phyloP scores from a whole-genome alignment of 805 yeast genomes.

The Candida methanosorbosa region DNA sequence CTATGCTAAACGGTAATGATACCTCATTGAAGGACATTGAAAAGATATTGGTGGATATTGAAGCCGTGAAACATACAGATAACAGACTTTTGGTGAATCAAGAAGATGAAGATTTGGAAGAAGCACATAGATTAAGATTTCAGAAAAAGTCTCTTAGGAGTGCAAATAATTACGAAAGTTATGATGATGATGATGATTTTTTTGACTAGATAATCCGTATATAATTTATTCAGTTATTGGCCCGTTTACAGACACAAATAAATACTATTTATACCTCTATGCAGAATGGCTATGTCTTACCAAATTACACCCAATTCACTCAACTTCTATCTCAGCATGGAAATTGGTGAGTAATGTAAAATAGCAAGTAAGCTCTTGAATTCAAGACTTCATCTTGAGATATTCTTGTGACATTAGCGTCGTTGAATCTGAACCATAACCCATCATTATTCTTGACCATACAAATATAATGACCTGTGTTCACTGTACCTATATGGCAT shows the following conservation, averaged over 20 bases:
- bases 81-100: slow-evolving; percentile 54
- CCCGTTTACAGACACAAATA: no score
- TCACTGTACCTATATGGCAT: slow-evolving; percentile 85
- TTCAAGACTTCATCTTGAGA: slow-evolving; percentile 55
- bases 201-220: slow-evolving; percentile 27
- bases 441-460: slow-evolving; percentile 64
- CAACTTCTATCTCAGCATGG: slow-evolving; percentile 4
- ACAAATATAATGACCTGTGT: slow-evolving; percentile 92
- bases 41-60: slow-evolving; percentile 53
- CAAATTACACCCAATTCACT: no score
- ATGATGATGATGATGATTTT: slow-evolving; percentile 39
- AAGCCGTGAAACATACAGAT: slow-evolving; percentile 61
- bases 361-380: slow-evolving; percentile 74
- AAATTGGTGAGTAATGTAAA: slow-evolving; percentile 46
- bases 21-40: slow-evolving; percentile 67
- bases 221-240: slow-evolving; percentile 1
- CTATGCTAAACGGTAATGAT: slow-evolving; percentile 78
- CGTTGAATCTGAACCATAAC: slow-evolving; percentile 89
- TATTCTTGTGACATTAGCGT: slow-evolving; percentile 66
- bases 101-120: slow-evolving; percentile 49
- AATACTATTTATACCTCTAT: no score
- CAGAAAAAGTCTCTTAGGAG: slow-evolving; percentile 46
- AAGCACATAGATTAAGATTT: slow-evolving; percentile 43
- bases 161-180: slow-evolving; percentile 24
- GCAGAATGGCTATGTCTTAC: no score